Percentiles rank a stretch among this genome's conserved stretches.
Evolutionary conservation across 2,329 filamentous ascomycete species (phyloP).

Genomic region (Aspergillus bombycis): DNA sequence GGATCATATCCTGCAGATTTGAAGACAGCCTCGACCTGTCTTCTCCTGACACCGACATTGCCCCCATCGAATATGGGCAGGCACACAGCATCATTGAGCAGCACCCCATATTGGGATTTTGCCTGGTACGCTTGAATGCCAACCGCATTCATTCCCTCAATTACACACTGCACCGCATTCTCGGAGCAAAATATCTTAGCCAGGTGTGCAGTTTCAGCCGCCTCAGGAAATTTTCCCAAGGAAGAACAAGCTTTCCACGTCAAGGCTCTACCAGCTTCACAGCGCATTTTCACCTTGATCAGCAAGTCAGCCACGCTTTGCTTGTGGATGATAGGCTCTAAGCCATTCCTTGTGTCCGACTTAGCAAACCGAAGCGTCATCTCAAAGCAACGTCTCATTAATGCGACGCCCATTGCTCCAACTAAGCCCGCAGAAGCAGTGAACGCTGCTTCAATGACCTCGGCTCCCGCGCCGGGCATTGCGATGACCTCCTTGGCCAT

Average conservation of each 20-base stretch:
- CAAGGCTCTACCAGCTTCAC: constrained; percentile 54
- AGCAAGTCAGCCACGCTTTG: constrained; percentile 58
- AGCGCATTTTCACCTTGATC: constrained; percentile 56
- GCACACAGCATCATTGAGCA: neutral
- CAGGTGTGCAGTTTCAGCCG: constrained; percentile 49
- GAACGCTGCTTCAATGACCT: constrained; percentile 31
- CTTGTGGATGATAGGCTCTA: constrained; percentile 49
- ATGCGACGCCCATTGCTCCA: constrained; percentile 57
- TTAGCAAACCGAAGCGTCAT: constrained; percentile 56
- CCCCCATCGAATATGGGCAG: constrained; percentile 58
- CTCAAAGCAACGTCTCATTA: constrained; percentile 59
- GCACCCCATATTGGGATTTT: neutral
- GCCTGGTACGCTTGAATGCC: constrained; percentile 45
- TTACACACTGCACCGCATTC: constrained; percentile 51
- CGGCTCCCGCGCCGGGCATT: constrained; percentile 47
- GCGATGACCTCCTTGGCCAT: neutral
- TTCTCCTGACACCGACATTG: constrained; percentile 56
- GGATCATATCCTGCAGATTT: constrained; percentile 49
- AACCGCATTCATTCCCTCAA: constrained; percentile 56
- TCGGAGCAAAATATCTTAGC: constrained; percentile 59
- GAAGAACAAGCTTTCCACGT: constrained; percentile 58
- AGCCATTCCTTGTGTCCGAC: constrained; percentile 50
- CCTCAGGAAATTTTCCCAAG: constrained; percentile 39
- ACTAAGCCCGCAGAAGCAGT: constrained; percentile 49
- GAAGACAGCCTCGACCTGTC: constrained; percentile 53